phyloP scores from a whole-genome alignment of 306 rosid genomes.

The Cicer chorassanicum region DNA sequence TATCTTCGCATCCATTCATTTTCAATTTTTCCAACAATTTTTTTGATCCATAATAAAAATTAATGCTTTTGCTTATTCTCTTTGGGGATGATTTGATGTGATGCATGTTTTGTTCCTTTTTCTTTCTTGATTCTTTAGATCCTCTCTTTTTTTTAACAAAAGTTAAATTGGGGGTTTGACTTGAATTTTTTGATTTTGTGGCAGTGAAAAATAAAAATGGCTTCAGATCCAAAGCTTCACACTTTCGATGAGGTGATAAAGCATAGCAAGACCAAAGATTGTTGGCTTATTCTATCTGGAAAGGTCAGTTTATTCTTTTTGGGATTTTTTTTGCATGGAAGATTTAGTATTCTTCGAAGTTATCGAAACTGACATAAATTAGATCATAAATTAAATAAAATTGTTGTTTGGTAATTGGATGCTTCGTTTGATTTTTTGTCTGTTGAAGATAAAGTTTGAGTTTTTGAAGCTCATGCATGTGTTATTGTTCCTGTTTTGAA shows the following conservation, averaged over 20 bases:
- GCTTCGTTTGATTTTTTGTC: neutral
- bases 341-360: conserved; percentile 11
- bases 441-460: neutral
- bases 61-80: neutral
- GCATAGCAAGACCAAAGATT: conserved; percentile 84
- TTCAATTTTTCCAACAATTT: neutral
- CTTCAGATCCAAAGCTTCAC: conserved; percentile 74
- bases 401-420: neutral
- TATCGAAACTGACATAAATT: neutral
- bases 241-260: conserved; percentile 67
- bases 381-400: neutral
- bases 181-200: conserved; percentile 31
- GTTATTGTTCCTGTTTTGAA: neutral
- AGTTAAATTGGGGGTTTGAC: conserved; percentile 35
- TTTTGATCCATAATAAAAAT: neutral
- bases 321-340: conserved; percentile 1
- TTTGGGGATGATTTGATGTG: neutral
- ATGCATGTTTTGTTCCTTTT: conserved; percentile 7
- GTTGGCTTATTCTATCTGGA: conserved; percentile 85
- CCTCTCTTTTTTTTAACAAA: neutral
- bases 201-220: conserved; percentile 60
- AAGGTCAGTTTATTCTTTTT: conserved; percentile 64
- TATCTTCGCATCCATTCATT: neutral
- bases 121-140: conserved; percentile 32
- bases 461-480: conserved; percentile 31